Base-by-base conservation (phyloP, 441 rosid genomes). In the Croton setiger region DNA sequence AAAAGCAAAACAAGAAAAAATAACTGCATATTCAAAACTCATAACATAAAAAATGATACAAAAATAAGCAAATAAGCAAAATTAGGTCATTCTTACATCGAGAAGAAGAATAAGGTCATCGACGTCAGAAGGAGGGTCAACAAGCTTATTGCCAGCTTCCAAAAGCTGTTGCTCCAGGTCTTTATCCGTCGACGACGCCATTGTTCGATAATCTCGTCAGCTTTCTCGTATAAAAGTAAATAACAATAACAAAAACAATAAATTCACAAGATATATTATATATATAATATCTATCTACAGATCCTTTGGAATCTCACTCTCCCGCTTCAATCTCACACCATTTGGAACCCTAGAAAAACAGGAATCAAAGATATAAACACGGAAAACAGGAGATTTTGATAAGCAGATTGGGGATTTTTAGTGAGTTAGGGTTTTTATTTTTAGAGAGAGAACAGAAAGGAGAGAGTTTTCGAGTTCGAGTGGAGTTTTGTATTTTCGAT, bases 91-190 rank as follows among this genome's bases (percentile, higher is more conserved):
- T 27, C 91, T 83, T 78, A 96, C 99, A 59, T 96, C 95, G n/a
- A 96, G 97, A 64, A 96, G 89, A 71, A 81, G 71, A 75, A 93
- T 92, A 73, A 96, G 93, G 49, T 90, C 93, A 33, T 86, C 92
- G 37, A 85, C 83, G 3, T 88, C 77, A 58, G 87, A 51, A 60
- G 96, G 88, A 60, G 90, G 93, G 64, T 84, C 78, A 55, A 77
- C 37, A 63, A 96, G 96, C 83, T 68, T 88, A 43, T 76, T 83
- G 33, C 94, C 98, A 41, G 97, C 88, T 70, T 90, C 91, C 74
- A 70, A 8, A 67, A 96, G 87, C 88, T 84, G 92, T 27, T 80
- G 85, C 72, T 91, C 92, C 11, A 89, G 81, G 82, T 87, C 96
- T 64, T 76, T 82, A 66, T 86, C 90, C 37, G 85, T 62, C 63